Base-by-base conservation (phyloP, 371 early-diverging fungal genomes). In the Zancudomyces culisetae region DNA sequence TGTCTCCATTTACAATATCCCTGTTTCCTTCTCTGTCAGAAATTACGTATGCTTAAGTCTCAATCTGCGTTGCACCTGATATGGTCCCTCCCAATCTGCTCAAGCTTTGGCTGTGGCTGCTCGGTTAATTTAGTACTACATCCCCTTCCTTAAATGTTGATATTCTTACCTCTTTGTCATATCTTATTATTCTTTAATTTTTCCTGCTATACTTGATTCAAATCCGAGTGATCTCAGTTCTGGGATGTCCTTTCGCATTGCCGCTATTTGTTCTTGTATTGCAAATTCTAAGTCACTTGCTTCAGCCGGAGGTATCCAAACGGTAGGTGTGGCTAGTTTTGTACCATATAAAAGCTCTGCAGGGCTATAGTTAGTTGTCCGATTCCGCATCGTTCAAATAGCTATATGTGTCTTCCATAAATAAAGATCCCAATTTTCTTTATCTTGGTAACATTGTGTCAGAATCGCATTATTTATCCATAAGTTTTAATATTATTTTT, bases 371-470 rank as follows among this genome's bases (percentile, higher is more conserved):
- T 27, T 27, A 2, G 48, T 48, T n/a, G 48, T n/a, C n/a, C 21
- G 19, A 18, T 58, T 43, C n/a, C 0, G 24, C 3, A 8, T 48
- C 2, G 55, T 40, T 0, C 49, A 1, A 23, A 55, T 50, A 2
- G 49, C 58, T 22, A 58, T 49, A 4, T 53, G 19, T 19, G 28
- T 27, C 1, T 41, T 1, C 2, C 27, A 18, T 1, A 55, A 2
- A 22, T 24, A 49, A 12, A 24, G 1, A 42, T 58, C 49, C 43
- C 50, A 58, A 18, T 55, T 41, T 3, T 13, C 21, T 45, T 54
- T 22, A 21, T 3, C 2, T 2, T 42, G 12, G 15, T 4, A 24
- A 27, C 39, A 21, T 22, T 26, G 12, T 35, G 42, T 56, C n/a
- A 30, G n/a, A n/a, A n/a, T n/a, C n/a, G n/a, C n/a, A n/a, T n/a